Evolutionary conservation across 2,329 filamentous ascomycete genomes (phyloP).

Genomic region (Orbilia javanica): DNA sequence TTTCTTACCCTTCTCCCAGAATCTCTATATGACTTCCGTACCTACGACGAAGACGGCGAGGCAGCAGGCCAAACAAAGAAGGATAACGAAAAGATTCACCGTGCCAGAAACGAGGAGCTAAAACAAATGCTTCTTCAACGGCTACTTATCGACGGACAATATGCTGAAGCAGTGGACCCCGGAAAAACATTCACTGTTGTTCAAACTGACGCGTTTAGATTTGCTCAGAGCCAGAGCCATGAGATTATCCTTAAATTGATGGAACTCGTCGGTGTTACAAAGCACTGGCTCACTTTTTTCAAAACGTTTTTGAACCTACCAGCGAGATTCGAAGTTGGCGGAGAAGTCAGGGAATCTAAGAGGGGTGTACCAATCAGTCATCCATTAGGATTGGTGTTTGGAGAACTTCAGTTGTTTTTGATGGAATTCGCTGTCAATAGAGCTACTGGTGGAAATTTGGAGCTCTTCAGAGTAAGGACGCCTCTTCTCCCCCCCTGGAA

Average conservation of each 20-base stretch:
- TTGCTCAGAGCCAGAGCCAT: constrained; percentile 73
- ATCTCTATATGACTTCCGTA: constrained; percentile 54
- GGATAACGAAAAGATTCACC: constrained; percentile 48
- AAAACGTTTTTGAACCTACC: constrained; percentile 72
- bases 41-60: constrained; percentile 64
- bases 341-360: constrained; percentile 67
- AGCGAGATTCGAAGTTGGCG: constrained; percentile 69
- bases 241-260: constrained; percentile 72
- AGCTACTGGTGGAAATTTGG: constrained; percentile 68
- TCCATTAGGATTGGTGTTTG: constrained; percentile 72
- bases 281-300: constrained; percentile 73
- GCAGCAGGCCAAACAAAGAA: constrained; percentile 61
- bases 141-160: constrained; percentile 44
- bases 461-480: constrained; percentile 43
- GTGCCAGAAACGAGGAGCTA: constrained; percentile 60
- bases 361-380: constrained; percentile 74
- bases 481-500: constrained; percentile 68
- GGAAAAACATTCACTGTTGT: constrained; percentile 68
- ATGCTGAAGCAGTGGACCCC: constrained; percentile 43
- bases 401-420: constrained; percentile 74
- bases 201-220: constrained; percentile 72
- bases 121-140: constrained; percentile 72
- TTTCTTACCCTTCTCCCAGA: constrained; percentile 52
- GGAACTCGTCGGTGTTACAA: constrained; percentile 72
- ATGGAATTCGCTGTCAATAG: constrained; percentile 76